Evolutionary conservation across 1,284 basidiomycete genomes (phyloP).

Genomic region (Filobasidium uniguttulatum): DNA sequence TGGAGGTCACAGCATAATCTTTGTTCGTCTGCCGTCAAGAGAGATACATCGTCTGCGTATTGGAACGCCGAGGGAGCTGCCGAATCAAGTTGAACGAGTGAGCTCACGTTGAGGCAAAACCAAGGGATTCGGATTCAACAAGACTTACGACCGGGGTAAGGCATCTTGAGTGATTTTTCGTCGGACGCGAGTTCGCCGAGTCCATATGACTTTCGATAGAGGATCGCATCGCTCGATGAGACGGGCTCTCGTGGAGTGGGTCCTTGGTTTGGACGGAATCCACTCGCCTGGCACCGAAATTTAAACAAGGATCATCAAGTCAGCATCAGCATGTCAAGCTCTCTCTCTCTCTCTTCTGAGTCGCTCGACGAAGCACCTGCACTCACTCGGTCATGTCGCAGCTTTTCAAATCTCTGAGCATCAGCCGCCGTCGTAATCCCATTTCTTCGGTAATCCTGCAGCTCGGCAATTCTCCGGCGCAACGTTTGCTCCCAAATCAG

Average conservation of each 20-base stretch:
- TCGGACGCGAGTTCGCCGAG: not conserved
- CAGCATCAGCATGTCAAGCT: not conserved
- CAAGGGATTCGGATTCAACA: no score
- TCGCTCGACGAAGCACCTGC: conserved; percentile 36
- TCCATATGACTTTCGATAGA: not conserved
- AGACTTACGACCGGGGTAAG: conserved; percentile 16
- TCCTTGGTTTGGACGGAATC: not conserved
- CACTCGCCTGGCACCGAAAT: not conserved
- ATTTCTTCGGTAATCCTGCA: conserved; percentile 74
- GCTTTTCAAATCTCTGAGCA: conserved; percentile 71
- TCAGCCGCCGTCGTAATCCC: conserved; percentile 71
- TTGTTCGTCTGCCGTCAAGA: conserved; percentile 74
- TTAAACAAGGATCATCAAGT: no score
- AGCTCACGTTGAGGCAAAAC: not conserved
- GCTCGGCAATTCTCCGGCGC: conserved; percentile 69
- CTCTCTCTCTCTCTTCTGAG: no score
- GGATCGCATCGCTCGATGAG: not conserved
- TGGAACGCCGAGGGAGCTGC: conserved; percentile 61
- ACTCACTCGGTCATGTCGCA: conserved; percentile 56
- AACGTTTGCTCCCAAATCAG: conserved; percentile 76
- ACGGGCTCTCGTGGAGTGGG: conserved; percentile 5
- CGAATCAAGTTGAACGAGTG: not conserved
- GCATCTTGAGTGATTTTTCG: not conserved
- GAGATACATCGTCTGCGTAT: conserved; percentile 53
- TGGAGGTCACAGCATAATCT: conserved; percentile 73